These are phyloP conservation scores for Nicotiana otophora DNA, from an alignment of 257 asterid species.

Conservation along the genomic window DNA sequence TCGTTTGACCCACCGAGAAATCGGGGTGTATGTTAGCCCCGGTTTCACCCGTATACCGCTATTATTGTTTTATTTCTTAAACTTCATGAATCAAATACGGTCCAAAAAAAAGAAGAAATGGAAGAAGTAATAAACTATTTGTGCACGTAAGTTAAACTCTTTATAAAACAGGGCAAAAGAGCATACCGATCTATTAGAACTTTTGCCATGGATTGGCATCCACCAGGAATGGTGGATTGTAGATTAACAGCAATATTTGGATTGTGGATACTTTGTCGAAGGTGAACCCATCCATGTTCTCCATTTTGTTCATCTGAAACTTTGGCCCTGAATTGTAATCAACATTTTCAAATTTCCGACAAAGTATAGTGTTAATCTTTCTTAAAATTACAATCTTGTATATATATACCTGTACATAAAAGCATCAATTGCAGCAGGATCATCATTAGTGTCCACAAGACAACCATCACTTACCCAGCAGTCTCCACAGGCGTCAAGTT, in stretches of 20 bases:
- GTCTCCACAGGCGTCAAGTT: constrained; percentile 80
- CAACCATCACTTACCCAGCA: constrained; percentile 98
- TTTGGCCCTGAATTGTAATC: constrained; percentile 49
- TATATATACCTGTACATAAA: constrained; percentile 68
- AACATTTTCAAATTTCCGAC: not conserved
- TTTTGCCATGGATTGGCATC: constrained; percentile 63
- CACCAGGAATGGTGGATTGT: constrained; percentile 68
- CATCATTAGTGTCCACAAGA: constrained; percentile 73
- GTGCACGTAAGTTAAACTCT: not conserved
- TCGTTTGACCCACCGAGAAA: no score
- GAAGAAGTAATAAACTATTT: not conserved
- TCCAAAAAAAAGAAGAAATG: no score
- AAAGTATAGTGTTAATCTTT: not conserved
- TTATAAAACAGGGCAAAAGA: not conserved
- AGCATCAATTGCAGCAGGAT: constrained; percentile 79
- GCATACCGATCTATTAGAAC: constrained; percentile 58
- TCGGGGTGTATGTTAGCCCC: no score
- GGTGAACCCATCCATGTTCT: constrained; percentile 75
- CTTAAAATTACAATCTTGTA: no score
- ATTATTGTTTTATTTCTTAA: no score
- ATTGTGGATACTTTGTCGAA: constrained; percentile 89
- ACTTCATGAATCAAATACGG: no score
- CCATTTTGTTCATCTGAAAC: constrained; percentile 44
- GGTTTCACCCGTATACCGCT: no score
- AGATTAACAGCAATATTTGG: constrained; percentile 87